Evolutionary conservation across 768 basidiomycete species (phyloP).

Genomic region (Leucocoprinus sp.): DNA sequence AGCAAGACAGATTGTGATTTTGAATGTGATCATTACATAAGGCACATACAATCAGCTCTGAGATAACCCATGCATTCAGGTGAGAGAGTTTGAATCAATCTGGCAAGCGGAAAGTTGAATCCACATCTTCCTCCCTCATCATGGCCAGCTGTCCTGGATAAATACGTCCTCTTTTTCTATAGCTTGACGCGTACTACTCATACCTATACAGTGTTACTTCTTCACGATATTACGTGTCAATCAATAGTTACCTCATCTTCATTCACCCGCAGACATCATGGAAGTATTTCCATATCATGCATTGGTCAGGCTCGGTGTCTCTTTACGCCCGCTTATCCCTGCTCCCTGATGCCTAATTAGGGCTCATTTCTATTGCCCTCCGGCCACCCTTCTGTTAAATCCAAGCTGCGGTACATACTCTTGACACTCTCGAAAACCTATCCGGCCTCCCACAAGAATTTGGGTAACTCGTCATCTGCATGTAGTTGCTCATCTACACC

Average conservation of each 20-base stretch:
- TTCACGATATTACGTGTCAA: not conserved
- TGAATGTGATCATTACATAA: too few species aligned
- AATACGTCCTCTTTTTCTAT: too few species aligned
- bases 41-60: too few species aligned
- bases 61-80: too few species aligned
- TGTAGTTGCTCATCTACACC: constrained; percentile 4
- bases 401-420: constrained; percentile 6
- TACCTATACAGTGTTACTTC: too few species aligned
- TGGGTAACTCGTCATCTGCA: constrained; percentile 6
- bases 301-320: constrained; percentile 6
- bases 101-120: not conserved
- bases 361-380: constrained; percentile 2
- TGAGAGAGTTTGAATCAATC: too few species aligned
- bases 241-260: not conserved
- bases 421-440: not conserved
- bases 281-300: constrained; percentile 10
- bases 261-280: not conserved
- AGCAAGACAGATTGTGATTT: too few species aligned
- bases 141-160: constrained; percentile 3
- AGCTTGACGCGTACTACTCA: too few species aligned
- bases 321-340: not conserved
- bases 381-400: constrained; percentile 6
- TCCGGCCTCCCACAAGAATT: constrained; percentile 1
- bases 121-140: not conserved
- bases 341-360: not conserved